Conservation (phyloP, 2,329 filamentous ascomycete species). For the Blastomyces silverae region DNA sequence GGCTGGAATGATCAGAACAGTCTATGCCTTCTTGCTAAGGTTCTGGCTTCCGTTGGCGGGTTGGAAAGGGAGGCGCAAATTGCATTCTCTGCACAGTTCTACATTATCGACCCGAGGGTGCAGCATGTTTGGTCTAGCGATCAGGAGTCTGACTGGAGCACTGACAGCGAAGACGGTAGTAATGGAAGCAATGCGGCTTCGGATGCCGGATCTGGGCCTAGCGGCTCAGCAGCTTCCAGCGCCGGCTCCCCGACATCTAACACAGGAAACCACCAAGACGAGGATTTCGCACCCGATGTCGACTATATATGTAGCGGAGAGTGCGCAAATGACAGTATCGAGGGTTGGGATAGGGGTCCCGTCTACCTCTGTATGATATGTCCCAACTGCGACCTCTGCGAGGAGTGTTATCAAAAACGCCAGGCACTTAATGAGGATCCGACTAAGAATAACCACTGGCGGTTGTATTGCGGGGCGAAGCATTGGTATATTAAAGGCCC, state of each 20-base stretch:
- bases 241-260: not conserved
- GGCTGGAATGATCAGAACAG: conserved; percentile 11
- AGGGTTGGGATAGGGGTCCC: not conserved
- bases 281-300: not conserved
- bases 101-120: not conserved
- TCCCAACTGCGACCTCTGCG: not conserved
- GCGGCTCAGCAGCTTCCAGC: not conserved
- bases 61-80: conserved; percentile 7
- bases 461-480: not conserved
- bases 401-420: not conserved
- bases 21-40: not conserved
- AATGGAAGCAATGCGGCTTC: not conserved
- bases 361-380: conserved; percentile 6
- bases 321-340: not conserved
- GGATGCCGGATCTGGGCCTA: not conserved
- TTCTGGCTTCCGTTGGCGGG: conserved; percentile 1
- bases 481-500: conserved; percentile 9
- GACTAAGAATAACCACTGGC: not conserved
- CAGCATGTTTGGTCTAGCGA: not conserved
- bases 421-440: not conserved
- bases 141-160: not conserved
- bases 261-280: no score
- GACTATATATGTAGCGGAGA: not conserved
- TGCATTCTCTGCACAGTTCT: conserved; percentile 7
- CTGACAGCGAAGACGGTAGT: not conserved